phyloP scores from a whole-genome alignment of 176 grass and related monocot species.

The Triticum aestivum region IWGSC_CS_RefSeq_v2.1 NC_057808.1:235956089-235956588 shows the following conservation, averaged over 20 bases:
- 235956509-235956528: constrained; percentile 52
- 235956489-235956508: constrained; percentile 65
- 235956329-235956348: constrained; percentile 21
- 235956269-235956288: not conserved
- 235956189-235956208: constrained; percentile 16
- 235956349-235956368: constrained; percentile 2
- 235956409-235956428: constrained; percentile 38
- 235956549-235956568: constrained; percentile 37
- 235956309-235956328: not conserved
- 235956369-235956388: constrained; percentile 28
- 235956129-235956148: not conserved
- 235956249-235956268: constrained; percentile 17
- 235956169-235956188: not conserved
- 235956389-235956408: constrained; percentile 42
- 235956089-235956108: not conserved
- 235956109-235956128: not conserved
- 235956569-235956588: constrained; percentile 58
- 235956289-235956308: constrained; percentile 7
- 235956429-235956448: constrained; percentile 50
- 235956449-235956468: constrained; percentile 62
- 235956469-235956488: constrained; percentile 63
- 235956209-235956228: constrained; percentile 1
- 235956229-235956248: constrained; percentile 8
- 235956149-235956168: constrained; percentile 11
- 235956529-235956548: constrained; percentile 9